A percentile compares a stretch with the other conserved stretches of the same genome.
Evolutionary conservation across 1,139 yeast genomes (phyloP).

Genomic region (Zygoascus hellenicus): DNA sequence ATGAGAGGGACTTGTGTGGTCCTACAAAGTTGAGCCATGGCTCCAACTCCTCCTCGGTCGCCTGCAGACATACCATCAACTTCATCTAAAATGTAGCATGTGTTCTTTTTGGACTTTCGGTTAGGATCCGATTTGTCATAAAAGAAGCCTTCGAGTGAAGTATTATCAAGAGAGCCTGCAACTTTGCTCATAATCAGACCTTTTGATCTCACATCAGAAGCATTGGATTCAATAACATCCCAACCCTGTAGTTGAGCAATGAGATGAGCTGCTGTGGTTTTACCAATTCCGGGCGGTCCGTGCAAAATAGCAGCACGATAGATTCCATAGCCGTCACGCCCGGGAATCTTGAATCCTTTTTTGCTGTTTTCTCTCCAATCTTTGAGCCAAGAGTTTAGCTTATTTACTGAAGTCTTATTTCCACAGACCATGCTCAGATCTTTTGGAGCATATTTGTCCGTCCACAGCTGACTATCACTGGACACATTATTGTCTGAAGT

Average conservation of each 20-base stretch:
- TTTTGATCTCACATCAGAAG: slow-evolving; percentile 90
- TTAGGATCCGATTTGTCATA: slow-evolving; percentile 27
- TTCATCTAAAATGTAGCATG: slow-evolving; percentile 94
- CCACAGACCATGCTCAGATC: slow-evolving; percentile 78
- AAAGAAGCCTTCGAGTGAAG: slow-evolving; percentile 78
- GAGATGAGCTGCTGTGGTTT: slow-evolving; percentile 85
- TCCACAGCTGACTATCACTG: slow-evolving; percentile 54
- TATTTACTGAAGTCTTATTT: slow-evolving; percentile 67
- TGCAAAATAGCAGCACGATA: slow-evolving; percentile 81
- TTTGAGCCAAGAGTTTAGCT: slow-evolving; percentile 66
- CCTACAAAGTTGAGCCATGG: slow-evolving; percentile 79
- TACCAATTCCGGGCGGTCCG: slow-evolving; percentile 97
- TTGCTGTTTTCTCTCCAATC: slow-evolving; percentile 63
- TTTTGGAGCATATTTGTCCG: slow-evolving; percentile 86
- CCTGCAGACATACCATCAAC: slow-evolving; percentile 99
- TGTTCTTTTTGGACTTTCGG: slow-evolving; percentile 41
- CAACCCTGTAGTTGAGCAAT: slow-evolving; percentile 77
- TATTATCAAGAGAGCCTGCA: slow-evolving; percentile 68
- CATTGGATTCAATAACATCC: slow-evolving; percentile 80
- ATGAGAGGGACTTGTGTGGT: slow-evolving; percentile 86
- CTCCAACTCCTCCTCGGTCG: slow-evolving; percentile 98
- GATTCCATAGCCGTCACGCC: slow-evolving; percentile 50
- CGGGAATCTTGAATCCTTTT: slow-evolving; percentile 51
- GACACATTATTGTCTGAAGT: slow-evolving; percentile 1
- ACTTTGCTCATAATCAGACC: slow-evolving; percentile 61